phyloP scores from a whole-genome alignment of 1,139 yeast species.

The Suhomyces coccinellae region DNA sequence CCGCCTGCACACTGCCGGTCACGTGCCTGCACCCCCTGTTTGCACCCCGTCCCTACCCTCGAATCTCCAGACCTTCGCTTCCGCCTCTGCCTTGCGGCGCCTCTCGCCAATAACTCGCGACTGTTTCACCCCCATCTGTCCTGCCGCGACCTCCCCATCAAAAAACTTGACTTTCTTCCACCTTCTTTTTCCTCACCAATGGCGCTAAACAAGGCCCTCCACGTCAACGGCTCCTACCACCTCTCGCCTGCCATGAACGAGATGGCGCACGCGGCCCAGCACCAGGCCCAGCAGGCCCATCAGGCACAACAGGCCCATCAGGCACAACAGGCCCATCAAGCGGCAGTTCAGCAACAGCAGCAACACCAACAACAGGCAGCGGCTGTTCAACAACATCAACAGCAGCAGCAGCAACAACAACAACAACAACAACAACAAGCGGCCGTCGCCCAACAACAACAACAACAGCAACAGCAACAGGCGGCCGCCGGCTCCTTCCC shows the following conservation, averaged over 20 bases:
- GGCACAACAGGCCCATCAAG: slow-evolving; percentile 9
- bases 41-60: slow-evolving; percentile 6
- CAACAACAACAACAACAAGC: background rate
- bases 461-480: background rate
- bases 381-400: slow-evolving; percentile 3
- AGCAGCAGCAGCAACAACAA: background rate
- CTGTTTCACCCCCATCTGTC: background rate
- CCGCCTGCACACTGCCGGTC: background rate
- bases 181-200: slow-evolving; percentile 6
- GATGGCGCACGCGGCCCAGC: slow-evolving; percentile 20
- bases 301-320: slow-evolving; percentile 10
- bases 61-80: slow-evolving; percentile 10
- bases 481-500: slow-evolving; percentile 4
- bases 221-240: slow-evolving; percentile 12
- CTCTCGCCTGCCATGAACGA: slow-evolving; percentile 11
- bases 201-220: slow-evolving; percentile 14
- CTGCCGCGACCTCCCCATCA: slow-evolving; percentile 3
- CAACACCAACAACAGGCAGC: slow-evolving; percentile 10
- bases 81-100: slow-evolving; percentile 11
- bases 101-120: slow-evolving; percentile 8
- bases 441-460: background rate
- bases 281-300: slow-evolving; percentile 5
- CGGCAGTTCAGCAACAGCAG: slow-evolving; percentile 4
- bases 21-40: slow-evolving; percentile 1
- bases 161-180: slow-evolving; percentile 1